phyloP scores from a whole-genome alignment of 768 basidiomycete species.

The Leccinum disarticulatum region DNA sequence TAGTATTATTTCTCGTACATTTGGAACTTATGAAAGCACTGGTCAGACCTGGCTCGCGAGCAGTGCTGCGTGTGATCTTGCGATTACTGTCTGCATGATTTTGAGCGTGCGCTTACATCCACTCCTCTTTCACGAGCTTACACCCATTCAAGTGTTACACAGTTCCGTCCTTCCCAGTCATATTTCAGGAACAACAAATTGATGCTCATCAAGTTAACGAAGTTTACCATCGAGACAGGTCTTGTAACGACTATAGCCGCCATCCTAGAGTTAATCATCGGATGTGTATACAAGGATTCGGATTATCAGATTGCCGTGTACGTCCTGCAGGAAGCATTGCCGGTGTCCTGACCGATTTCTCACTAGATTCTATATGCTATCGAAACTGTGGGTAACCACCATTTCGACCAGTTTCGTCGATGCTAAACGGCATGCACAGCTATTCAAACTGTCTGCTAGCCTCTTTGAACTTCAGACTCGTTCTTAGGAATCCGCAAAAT shows the following conservation, averaged over 20 bases:
- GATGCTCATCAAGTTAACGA: constrained; percentile 5
- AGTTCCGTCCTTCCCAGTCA: not conserved
- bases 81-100: constrained; percentile 22
- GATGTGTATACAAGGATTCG: no score
- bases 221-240: constrained; percentile 16
- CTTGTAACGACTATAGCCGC: constrained; percentile 13
- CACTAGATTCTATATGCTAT: not conserved
- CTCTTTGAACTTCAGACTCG: constrained; percentile 10
- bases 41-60: constrained; percentile 24
- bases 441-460: constrained; percentile 11
- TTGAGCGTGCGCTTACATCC: not conserved
- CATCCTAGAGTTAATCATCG: constrained; percentile 6
- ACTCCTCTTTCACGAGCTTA: not conserved
- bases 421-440: constrained; percentile 1
- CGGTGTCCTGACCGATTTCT: not conserved
- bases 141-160: not conserved
- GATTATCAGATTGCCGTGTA: constrained; percentile 14
- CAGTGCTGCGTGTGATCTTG: constrained; percentile 15
- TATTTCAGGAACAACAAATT: not conserved
- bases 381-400: constrained; percentile 7
- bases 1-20: not conserved
- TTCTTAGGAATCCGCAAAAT: not conserved
- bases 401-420: no score
- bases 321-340: not conserved
- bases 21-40: not conserved